Base-by-base conservation (phyloP, 2,329 filamentous ascomycete species). In the Colletotrichum godetiae region DNA sequence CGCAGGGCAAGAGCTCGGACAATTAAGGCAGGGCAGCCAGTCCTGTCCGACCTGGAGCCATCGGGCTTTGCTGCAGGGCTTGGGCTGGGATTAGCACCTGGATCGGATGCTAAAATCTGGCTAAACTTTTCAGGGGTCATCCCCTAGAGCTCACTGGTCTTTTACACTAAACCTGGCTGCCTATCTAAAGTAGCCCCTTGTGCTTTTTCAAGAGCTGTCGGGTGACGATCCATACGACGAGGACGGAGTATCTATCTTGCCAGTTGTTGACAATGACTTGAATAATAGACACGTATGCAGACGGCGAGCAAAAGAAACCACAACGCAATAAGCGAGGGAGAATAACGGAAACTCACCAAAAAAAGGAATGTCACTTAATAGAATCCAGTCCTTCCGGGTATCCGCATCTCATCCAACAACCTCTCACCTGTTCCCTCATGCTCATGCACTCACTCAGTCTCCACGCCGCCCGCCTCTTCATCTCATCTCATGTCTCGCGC, bases 81-180 rank as follows among this genome's bases (percentile, higher is more conserved):
- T 24, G 58, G 42, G 61, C 52, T 68, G 27, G 69, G 63, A 56
- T 61, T 57, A n/a, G 19, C 67, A 69, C 63, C 27, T 57, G 52
- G 59, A 70, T 69, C 66, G 57, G 55, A 59, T 64, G 55, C 66
- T 73, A 57, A 63, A 68, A 62, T 19, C 49, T 58, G 46, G 56
- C 63, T 35, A 33, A 63, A 35, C 60, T 57, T 65, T 71, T 57
- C 71, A 70, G 71, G 71, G 71, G 71, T 65, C 37, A 70, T 56
- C 70, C 60, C 46, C 70, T 73, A 63, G 46, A 60, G 60, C 60
- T 46, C 63, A 33, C 63, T 31, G 56, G 22, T 46, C 8, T 37
- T 33, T 42, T 8, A 42, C 37, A 42, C 37, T 22, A 33, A 49
- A 49, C 42, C 19, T 15, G 42, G 33, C 24, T 11, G n/a, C n/a